These are phyloP conservation scores for Exophiala alcalophila DNA, from an alignment of 2,329 filamentous ascomycete species.

Conservation along the genomic window DNA sequence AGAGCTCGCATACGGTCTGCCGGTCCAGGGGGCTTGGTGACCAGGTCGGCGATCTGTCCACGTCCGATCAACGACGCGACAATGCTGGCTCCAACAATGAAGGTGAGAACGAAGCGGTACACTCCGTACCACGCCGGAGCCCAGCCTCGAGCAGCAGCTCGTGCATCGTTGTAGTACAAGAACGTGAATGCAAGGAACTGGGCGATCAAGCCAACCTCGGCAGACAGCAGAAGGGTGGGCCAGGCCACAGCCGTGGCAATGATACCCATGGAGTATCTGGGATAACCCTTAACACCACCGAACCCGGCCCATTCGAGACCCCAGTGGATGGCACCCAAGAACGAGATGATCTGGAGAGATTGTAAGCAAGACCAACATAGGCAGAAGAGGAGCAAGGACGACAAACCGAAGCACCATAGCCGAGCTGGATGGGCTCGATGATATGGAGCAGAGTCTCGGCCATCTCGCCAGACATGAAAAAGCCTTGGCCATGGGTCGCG, in stretches of 20 bases:
- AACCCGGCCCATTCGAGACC: constrained; percentile 79
- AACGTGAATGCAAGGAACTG: constrained; percentile 83
- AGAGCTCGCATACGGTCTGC: constrained; percentile 51
- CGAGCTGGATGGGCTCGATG: constrained; percentile 83
- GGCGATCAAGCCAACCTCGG: constrained; percentile 78
- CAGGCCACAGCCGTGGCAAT: constrained; percentile 77
- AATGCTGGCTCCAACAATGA: constrained; percentile 79
- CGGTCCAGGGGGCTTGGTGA: constrained; percentile 45
- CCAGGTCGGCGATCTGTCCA: constrained; percentile 66
- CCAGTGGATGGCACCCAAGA: constrained; percentile 92
- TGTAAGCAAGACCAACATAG: too few relatives aligned
- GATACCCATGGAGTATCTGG: constrained; percentile 80
- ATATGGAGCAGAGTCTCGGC: constrained; percentile 70
- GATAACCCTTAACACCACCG: constrained; percentile 65
- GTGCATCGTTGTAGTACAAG: constrained; percentile 80
- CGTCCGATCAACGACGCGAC: constrained; percentile 77
- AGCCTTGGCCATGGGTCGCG: constrained; percentile 57
- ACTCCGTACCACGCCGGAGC: constrained; percentile 80
- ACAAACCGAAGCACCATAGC: constrained; percentile 79
- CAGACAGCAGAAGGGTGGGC: constrained; percentile 81
- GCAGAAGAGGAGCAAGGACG: too few relatives aligned
- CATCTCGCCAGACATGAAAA: constrained; percentile 66
- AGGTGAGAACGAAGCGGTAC: constrained; percentile 90
- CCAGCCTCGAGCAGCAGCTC: constrained; percentile 71
- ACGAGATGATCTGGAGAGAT: constrained; percentile 82